These are phyloP conservation scores for Rhizophagus sp. DNA, from an alignment of 192 early-diverging fungal genomes.

Conservation along the genomic window DNA sequence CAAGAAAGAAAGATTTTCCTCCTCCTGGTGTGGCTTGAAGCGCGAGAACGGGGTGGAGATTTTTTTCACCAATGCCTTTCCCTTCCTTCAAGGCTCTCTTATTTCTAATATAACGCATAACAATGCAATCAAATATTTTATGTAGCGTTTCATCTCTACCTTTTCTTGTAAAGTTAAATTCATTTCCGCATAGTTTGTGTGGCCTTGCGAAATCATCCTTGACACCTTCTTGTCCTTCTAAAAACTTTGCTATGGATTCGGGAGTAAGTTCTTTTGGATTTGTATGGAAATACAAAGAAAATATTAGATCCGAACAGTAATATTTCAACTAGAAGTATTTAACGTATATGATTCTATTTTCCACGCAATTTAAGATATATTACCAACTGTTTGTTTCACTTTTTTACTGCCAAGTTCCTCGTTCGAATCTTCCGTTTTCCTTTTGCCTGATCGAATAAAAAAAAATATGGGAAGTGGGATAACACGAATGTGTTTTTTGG, in stretches of 20 bases:
- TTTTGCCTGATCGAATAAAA: too few species aligned
- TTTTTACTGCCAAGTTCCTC: too few species aligned
- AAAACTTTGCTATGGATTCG: conserved; percentile 9
- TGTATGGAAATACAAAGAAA: neutral
- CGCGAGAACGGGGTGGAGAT: neutral
- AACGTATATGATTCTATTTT: too few species aligned
- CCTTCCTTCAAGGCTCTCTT: neutral
- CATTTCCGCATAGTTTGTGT: neutral
- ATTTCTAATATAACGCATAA: neutral
- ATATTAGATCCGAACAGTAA: too few species aligned
- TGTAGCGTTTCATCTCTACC: conserved; percentile 8
- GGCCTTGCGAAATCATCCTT: neutral
- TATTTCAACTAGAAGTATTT: too few species aligned
- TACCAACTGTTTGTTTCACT: too few species aligned
- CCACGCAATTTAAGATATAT: too few species aligned
- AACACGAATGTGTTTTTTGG: too few species aligned
- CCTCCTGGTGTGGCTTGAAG: conserved; percentile 1
- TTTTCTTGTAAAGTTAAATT: neutral
- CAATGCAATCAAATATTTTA: neutral
- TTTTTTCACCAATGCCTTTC: conserved; percentile 4
- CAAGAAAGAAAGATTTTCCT: conserved; percentile 20
- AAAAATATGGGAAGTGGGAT: too few species aligned
- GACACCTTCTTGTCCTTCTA: neutral
- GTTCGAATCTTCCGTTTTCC: too few species aligned
- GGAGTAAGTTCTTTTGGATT: conserved; percentile 1